phyloP scores from a whole-genome alignment of 2,329 filamentous ascomycete species.

The Neurospora sp. region DNA sequence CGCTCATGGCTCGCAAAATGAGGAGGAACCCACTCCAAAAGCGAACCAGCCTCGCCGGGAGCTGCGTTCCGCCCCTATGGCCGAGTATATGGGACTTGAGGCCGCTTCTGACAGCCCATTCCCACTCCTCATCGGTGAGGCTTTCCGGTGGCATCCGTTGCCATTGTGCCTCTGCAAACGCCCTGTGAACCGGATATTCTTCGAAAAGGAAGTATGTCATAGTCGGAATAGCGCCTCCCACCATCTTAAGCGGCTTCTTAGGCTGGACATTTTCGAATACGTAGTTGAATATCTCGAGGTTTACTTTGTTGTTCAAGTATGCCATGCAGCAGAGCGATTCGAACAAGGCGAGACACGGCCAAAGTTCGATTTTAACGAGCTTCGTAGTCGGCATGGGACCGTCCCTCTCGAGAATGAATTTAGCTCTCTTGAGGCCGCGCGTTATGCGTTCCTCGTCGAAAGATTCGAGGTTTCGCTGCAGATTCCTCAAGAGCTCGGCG shows the following conservation, averaged over 20 bases:
- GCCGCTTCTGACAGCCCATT: slow-evolving; percentile 73
- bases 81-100: slow-evolving; percentile 54
- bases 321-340: slow-evolving; percentile 79
- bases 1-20: slow-evolving; percentile 64
- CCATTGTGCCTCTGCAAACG: slow-evolving; percentile 63
- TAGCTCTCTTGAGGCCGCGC: slow-evolving; percentile 36
- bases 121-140: slow-evolving; percentile 66
- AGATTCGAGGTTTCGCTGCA: slow-evolving; percentile 29
- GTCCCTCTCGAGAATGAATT: slow-evolving; percentile 36
- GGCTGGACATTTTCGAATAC: slow-evolving; percentile 75
- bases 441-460: slow-evolving; percentile 26
- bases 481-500: slow-evolving; percentile 25
- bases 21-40: slow-evolving; percentile 73
- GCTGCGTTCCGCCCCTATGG: slow-evolving; percentile 23
- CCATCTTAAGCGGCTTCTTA: slow-evolving; percentile 68
- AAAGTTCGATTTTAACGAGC: slow-evolving; percentile 37
- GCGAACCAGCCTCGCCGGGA: slow-evolving; percentile 43
- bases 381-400: slow-evolving; percentile 36
- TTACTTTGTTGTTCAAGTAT: slow-evolving; percentile 50
- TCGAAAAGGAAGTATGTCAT: slow-evolving; percentile 81
- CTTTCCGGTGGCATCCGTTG: slow-evolving; percentile 49
- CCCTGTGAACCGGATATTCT: slow-evolving; percentile 48
- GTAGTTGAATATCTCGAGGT: slow-evolving; percentile 57
- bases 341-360: slow-evolving; percentile 71
- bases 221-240: slow-evolving; percentile 62